Evolutionary conservation across 139 green algal genomes (phyloP), one percentile per base, ranked within the genome.

Genomic region (Picochlorum sp.): DNA sequence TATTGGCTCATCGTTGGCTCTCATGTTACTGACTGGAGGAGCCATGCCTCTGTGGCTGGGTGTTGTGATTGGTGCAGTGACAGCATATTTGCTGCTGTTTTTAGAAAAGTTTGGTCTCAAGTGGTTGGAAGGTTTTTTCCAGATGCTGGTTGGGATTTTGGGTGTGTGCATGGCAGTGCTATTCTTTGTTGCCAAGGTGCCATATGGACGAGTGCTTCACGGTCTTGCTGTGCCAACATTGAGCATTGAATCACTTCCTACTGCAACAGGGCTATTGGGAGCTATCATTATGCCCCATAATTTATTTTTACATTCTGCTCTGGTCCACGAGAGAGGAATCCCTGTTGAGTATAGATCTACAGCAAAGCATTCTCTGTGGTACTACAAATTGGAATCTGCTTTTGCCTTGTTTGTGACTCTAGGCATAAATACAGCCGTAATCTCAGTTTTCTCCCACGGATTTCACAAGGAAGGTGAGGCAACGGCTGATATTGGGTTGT

Each of bases 1-100:
- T 3, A 87, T 92, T 18, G 87, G 87, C 18, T 81, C 71, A 16
- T 82, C 89, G 20, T 88, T 96, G 44, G 89, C 89, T 1, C 66
- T 95, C 44, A 69, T 64, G n/a, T 59, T 96, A 62, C 80, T 95
- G 16, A 80, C 70, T 32, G 26, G 71, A 6, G 85, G 87, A 6
- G 21, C 15, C 1, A 50, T 91, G 6, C 84, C 85, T 32, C 73
- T 95, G 49, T 92, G 80, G 81, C 77, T 66, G 30, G 66, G 66
- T 23, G 66, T 73, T 23, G 18, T 76, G 18, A 14, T 66, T 15
- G 46, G 21, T 23, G 66, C 62, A 6, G 47, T 71, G 30, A 47
- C 66, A 3, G 65, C 74, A 47, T 83, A 75, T 68, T 15, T 58
- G 15, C 49, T 83, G 10, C 50, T 83, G 6, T 64, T 83, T 21